Conservation (phyloP, 2,329 filamentous ascomycete species). For the Clathrospora elynae region DNA sequence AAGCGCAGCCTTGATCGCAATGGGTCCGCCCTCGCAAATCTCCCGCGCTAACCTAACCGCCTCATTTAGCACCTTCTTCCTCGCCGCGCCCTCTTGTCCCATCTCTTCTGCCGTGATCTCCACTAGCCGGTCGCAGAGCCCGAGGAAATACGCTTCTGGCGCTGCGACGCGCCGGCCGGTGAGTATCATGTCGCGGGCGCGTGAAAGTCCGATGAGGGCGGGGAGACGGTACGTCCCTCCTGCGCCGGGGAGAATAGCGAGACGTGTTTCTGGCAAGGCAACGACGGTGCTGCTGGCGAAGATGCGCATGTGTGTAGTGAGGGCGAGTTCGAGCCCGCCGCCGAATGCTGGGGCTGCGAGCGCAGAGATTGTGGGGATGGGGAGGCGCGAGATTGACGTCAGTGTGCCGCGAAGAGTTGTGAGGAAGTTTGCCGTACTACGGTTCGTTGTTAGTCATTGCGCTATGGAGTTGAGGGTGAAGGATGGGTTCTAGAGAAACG, state of each 20-base stretch:
- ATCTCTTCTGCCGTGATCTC: conserved; percentile 70
- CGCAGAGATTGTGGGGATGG: conserved; percentile 87
- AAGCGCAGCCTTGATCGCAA: conserved; percentile 79
- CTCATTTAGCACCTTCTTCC: conserved; percentile 72
- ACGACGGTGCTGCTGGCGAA: conserved; percentile 78
- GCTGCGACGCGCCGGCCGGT: conserved; percentile 85
- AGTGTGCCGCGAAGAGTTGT: conserved; percentile 76
- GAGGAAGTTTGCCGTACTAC: conserved; percentile 80
- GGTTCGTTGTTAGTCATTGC: conserved; percentile 14
- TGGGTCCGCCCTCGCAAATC: conserved; percentile 87
- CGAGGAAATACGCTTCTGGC: conserved; percentile 87
- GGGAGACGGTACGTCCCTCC: conserved; percentile 91
- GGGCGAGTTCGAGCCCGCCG: conserved; percentile 89
- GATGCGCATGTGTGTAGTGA: conserved; percentile 87
- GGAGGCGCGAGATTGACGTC: conserved; percentile 71
- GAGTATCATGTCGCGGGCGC: conserved; percentile 87
- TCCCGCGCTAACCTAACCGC: conserved; percentile 78
- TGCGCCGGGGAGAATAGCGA: conserved; percentile 93
- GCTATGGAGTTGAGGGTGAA: background rate
- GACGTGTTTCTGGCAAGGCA: conserved; percentile 85
- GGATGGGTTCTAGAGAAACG: conserved; percentile 33
- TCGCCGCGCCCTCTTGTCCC: conserved; percentile 58
- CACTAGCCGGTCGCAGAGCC: conserved; percentile 86
- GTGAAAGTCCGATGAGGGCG: conserved; percentile 74
- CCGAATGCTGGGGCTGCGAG: conserved; percentile 86